Base-by-base conservation (phyloP, 1,284 basidiomycete genomes). In the Ganoderma meredithae region DNA sequence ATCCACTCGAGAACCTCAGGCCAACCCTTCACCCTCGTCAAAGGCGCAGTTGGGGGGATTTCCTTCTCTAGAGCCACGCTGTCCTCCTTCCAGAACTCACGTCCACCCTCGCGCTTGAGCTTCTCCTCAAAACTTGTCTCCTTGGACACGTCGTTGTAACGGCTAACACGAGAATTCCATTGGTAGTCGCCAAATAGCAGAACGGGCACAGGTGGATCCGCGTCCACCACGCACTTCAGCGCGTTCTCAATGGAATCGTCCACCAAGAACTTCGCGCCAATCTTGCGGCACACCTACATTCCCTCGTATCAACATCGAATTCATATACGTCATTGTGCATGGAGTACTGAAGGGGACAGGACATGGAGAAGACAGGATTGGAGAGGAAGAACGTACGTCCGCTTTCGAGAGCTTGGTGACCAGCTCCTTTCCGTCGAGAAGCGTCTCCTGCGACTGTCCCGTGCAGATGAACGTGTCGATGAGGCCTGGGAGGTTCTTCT, bases 211-310 rank as follows among this genome's bases (percentile, higher is more conserved):
- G 81, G 81, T 19, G 80, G 76, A 47, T 82, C 66, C 47, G 73
- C 79, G 8, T 49, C 47, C 25, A 76, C 81, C 0, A 84, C 83
- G 68, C 88, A 88, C 65, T 88, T 84, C 15, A 92, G 74, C 19
- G 90, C 90, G 77, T 95, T 94, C 79, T 95, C 93, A 43, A 89
- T 77, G 3, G 91, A 93, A 80, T 95, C 93, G 80, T 95, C 93
- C 67, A 95, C 88, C 62, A 95, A 80, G 49, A 95, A 77, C 59
- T 84, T 81, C 19, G 92, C 90, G 31, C 84, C 83, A 17, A 93
- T 81, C 69, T 86, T 84, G 62, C 86, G 80, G 76, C 92, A 92
- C 58, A 92, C 86, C 89, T 91, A 68, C 15, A 40, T 27, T 3
- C 19, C 22, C 58, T 4, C 5, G 22, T 9, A 36, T 60, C 39